phyloP scores from a whole-genome alignment of 805 yeast genomes.

The Yarrowia osloensis region DNA sequence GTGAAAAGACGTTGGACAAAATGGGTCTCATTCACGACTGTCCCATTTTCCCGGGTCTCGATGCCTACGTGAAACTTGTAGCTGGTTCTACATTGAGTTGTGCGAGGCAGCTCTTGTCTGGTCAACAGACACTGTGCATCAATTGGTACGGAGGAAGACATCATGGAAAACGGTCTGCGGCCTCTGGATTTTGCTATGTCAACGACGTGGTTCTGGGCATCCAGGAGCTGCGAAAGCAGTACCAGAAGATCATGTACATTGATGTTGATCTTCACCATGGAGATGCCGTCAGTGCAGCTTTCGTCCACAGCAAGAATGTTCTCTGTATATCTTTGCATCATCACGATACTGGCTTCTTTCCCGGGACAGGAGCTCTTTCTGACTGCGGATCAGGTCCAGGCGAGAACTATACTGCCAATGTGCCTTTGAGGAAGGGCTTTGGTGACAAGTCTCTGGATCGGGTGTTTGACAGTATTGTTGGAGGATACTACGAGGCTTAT shows the following conservation, averaged over 20 bases:
- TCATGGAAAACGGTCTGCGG: constrained; percentile 57
- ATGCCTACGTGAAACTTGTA: constrained; percentile 50
- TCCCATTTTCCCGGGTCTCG: constrained; percentile 57
- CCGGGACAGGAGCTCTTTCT: constrained; percentile 61
- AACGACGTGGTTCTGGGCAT: constrained; percentile 68
- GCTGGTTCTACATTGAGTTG: constrained; percentile 63
- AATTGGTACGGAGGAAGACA: constrained; percentile 85
- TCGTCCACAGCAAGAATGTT: constrained; percentile 56
- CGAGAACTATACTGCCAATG: constrained; percentile 47
- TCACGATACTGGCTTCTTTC: constrained; percentile 67
- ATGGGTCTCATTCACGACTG: constrained; percentile 63
- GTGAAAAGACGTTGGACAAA: constrained; percentile 7
- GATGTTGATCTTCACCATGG: constrained; percentile 82
- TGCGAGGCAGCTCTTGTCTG: constrained; percentile 44
- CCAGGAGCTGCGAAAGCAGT: constrained; percentile 49
- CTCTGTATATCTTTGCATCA: constrained; percentile 66
- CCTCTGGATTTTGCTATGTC: constrained; percentile 73
- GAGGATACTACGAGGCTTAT: constrained; percentile 47
- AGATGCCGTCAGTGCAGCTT: constrained; percentile 74
- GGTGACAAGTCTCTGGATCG: constrained; percentile 48
- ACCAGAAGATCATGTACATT: constrained; percentile 55
- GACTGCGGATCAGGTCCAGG: constrained; percentile 47
- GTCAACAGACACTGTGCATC: constrained; percentile 47
- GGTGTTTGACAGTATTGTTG: constrained; percentile 48
- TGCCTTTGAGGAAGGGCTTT: constrained; percentile 62